These are phyloP conservation scores for Pichia sp. DNA, from an alignment of 1,139 yeast genomes.

Conservation along the genomic window DNA sequence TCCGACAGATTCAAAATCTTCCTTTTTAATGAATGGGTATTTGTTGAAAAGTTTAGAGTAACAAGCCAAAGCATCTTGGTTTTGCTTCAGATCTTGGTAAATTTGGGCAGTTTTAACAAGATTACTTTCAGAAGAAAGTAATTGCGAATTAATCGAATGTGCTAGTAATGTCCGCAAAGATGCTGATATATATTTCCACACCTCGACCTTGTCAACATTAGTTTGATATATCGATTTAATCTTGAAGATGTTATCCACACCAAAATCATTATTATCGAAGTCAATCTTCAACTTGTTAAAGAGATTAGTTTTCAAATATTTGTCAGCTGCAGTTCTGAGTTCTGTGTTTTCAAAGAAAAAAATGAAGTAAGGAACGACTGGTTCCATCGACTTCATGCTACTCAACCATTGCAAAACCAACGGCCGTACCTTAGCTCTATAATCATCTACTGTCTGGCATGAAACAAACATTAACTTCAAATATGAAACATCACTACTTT, in stretches of 20 bases:
- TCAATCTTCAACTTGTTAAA: constrained; percentile 65
- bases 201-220: constrained; percentile 40
- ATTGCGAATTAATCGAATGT: constrained; percentile 49
- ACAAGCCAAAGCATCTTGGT: constrained; percentile 25
- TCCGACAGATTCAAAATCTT: constrained; percentile 8
- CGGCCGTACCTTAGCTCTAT: constrained; percentile 76
- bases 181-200: constrained; percentile 45
- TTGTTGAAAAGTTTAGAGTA: constrained; percentile 21
- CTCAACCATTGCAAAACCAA: constrained; percentile 77
- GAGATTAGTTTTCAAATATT: constrained; percentile 51
- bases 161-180: constrained; percentile 51
- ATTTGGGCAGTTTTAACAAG: constrained; percentile 22
- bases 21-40: constrained; percentile 8
- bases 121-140: constrained; percentile 26
- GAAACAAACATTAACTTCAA: constrained; percentile 66
- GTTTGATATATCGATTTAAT: constrained; percentile 39
- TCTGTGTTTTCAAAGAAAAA: constrained; percentile 46
- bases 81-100: constrained; percentile 24
- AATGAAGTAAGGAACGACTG: constrained; percentile 63
- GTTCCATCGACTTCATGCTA: constrained; percentile 41
- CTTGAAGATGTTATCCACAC: constrained; percentile 39
- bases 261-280: constrained; percentile 44
- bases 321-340: constrained; percentile 29
- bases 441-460: constrained; percentile 64
- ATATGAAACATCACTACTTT: constrained; percentile 38